These are phyloP conservation scores for Chytriomyces hyalinus DNA, from an alignment of 192 early-diverging fungal species.

Conservation along the genomic window DNA sequence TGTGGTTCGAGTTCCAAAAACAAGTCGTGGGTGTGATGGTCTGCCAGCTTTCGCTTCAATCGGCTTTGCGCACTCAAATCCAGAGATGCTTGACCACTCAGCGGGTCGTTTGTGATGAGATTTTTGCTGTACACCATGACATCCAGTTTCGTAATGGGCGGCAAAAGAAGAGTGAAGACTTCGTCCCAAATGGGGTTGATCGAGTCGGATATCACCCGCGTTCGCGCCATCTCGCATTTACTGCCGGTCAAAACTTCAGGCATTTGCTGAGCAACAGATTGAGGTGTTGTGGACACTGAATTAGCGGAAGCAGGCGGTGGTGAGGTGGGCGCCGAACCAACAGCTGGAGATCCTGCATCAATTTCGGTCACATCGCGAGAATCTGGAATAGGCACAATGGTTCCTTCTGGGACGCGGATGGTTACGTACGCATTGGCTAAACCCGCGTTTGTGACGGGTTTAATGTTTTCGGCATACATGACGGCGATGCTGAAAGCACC, in stretches of 20 bases:
- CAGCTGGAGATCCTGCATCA: conserved; percentile 12
- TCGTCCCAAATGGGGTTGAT: conserved; percentile 66
- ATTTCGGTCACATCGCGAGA: conserved; percentile 32
- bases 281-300: conserved; percentile 6
- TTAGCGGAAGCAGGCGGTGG: conserved; percentile 1
- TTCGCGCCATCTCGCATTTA: conserved; percentile 52
- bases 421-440: conserved; percentile 57
- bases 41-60: conserved; percentile 47
- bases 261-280: conserved; percentile 1
- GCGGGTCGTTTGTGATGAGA: conserved; percentile 56
- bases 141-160: conserved; percentile 56
- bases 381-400: conserved; percentile 50
- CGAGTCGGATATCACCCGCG: conserved; percentile 52
- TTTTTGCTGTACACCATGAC: conserved; percentile 55
- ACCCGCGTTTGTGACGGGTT: conserved; percentile 60
- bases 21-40: conserved; percentile 65
- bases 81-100: conserved; percentile 53
- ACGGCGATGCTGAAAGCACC: conserved; percentile 57
- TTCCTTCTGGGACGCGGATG: conserved; percentile 62
- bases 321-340: background rate
- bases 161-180: conserved; percentile 55
- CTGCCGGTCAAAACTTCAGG: conserved; percentile 47
- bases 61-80: conserved; percentile 49
- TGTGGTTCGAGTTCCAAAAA: conserved; percentile 64
- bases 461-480: conserved; percentile 62